Evolutionary conservation across 2,329 filamentous ascomycete species (phyloP).

Genomic region (Aspergillus tanneri): DNA sequence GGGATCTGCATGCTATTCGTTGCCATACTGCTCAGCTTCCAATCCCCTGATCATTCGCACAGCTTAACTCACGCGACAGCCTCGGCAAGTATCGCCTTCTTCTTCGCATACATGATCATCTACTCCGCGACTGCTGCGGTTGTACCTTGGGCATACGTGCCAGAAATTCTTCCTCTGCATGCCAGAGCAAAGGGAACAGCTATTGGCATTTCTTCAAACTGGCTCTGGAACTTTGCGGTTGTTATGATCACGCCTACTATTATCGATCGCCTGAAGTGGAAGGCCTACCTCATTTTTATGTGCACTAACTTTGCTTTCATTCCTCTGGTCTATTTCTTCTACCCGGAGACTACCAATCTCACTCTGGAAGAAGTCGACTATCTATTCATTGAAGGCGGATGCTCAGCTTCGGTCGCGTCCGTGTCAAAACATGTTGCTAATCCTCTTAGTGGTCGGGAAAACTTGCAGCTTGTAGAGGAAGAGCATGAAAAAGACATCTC

Average conservation of each 20-base stretch:
- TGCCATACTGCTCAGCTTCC: slow-evolving; percentile 43
- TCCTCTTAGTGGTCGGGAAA: too few relatives aligned
- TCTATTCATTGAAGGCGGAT: slow-evolving; percentile 38
- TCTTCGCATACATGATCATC: slow-evolving; percentile 47
- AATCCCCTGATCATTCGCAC: too few relatives aligned
- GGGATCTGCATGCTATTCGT: slow-evolving; percentile 40
- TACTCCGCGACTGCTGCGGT: slow-evolving; percentile 48
- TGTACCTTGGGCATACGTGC: slow-evolving; percentile 52
- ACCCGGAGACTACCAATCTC: slow-evolving; percentile 44
- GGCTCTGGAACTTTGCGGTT: slow-evolving; percentile 47
- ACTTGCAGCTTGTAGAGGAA: too few relatives aligned
- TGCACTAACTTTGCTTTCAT: slow-evolving; percentile 33
- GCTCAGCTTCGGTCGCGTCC: too few relatives aligned
- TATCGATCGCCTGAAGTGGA: slow-evolving; percentile 33
- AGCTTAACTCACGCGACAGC: slow-evolving; percentile 38
- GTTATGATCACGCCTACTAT: slow-evolving; percentile 38
- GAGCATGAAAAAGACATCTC: too few relatives aligned
- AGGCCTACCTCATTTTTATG: slow-evolving; percentile 39
- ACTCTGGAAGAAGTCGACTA: slow-evolving; percentile 47
- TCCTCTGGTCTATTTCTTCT: slow-evolving; percentile 48
- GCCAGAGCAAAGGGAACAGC: slow-evolving; percentile 52
- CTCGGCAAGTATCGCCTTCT: slow-evolving; percentile 50
- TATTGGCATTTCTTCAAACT: slow-evolving; percentile 40
- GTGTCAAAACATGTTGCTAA: too few relatives aligned
- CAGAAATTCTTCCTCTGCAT: slow-evolving; percentile 52